These are phyloP conservation scores for Vitellaria paradoxa DNA, from an alignment of 179 eudicot genomes.

Conservation along the genomic window DNA sequence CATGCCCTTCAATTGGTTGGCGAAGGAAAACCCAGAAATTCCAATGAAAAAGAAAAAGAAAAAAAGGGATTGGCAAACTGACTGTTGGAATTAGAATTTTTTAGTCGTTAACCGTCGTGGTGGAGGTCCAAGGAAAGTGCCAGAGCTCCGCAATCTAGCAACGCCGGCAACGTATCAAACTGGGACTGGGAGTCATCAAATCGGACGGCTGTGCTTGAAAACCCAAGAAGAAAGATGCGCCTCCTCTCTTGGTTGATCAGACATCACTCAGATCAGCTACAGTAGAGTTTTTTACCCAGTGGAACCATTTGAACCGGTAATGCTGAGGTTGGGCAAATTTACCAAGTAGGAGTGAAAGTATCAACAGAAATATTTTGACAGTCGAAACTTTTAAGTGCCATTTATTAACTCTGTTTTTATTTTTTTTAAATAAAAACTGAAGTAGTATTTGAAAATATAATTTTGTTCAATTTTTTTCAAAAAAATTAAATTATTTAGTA, in stretches of 20 bases:
- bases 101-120: slow-evolving; percentile 3
- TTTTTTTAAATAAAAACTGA: too few relatives aligned
- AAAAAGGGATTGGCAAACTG: slow-evolving; percentile 34
- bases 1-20: slow-evolving; percentile 23
- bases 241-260: slow-evolving; percentile 4
- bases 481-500: too few relatives aligned
- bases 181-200: slow-evolving; percentile 30
- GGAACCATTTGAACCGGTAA: too few relatives aligned
- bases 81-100: slow-evolving; percentile 29
- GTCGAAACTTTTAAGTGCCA: too few relatives aligned
- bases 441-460: too few relatives aligned
- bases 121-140: background rate
- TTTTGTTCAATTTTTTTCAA: too few relatives aligned
- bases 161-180: slow-evolving; percentile 16
- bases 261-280: slow-evolving; percentile 22
- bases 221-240: too few relatives aligned
- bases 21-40: slow-evolving; percentile 25
- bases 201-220: background rate
- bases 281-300: too few relatives aligned
- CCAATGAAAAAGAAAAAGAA: background rate
- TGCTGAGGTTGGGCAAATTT: too few relatives aligned
- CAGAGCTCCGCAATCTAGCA: slow-evolving; percentile 19
- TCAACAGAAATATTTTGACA: too few relatives aligned
- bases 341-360: too few relatives aligned
- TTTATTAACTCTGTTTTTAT: too few relatives aligned